Percentiles rank a stretch among this genome's conserved stretches.
These are phyloP conservation scores for Maudiozyma saulgeensis DNA, from an alignment of 805 yeast genomes.

Conservation along the genomic window DNA sequence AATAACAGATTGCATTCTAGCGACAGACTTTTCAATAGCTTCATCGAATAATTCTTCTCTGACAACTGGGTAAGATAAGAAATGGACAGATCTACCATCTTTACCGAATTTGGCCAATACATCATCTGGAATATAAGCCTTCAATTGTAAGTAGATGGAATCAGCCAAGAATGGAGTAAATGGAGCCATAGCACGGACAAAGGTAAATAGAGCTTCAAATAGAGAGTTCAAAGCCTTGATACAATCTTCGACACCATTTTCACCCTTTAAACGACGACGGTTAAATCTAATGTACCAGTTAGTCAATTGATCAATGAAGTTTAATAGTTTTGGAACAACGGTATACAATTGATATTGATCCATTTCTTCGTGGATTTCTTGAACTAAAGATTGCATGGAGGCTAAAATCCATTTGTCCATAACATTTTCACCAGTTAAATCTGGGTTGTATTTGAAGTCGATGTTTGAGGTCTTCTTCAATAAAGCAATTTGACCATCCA, in stretches of 20 bases:
- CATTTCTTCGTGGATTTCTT: slow-evolving; percentile 87
- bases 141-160: slow-evolving; percentile 71
- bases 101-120: slow-evolving; percentile 41
- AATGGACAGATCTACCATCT: slow-evolving; percentile 83
- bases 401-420: slow-evolving; percentile 98
- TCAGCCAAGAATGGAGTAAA: slow-evolving; percentile 96
- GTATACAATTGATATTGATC: slow-evolving; percentile 80
- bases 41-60: slow-evolving; percentile 74
- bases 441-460: slow-evolving; percentile 65
- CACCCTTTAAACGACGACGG: slow-evolving; percentile 97
- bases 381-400: slow-evolving; percentile 84
- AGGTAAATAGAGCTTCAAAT: slow-evolving; percentile 79
- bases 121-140: slow-evolving; percentile 49
- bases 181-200: slow-evolving; percentile 96
- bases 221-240: slow-evolving; percentile 80
- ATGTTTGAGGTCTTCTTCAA: slow-evolving; percentile 64
- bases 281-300: slow-evolving; percentile 98
- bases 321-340: slow-evolving; percentile 86
- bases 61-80: slow-evolving; percentile 80
- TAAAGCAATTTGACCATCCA: slow-evolving; percentile 86
- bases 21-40: slow-evolving; percentile 76
- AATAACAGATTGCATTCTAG: slow-evolving; percentile 94
- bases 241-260: slow-evolving; percentile 77
- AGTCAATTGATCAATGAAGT: slow-evolving; percentile 86
- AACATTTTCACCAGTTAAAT: slow-evolving; percentile 63